These are phyloP conservation scores for Eimeria maxima DNA, from an alignment of 169 alveolate species.

Conservation along the genomic window DNA sequence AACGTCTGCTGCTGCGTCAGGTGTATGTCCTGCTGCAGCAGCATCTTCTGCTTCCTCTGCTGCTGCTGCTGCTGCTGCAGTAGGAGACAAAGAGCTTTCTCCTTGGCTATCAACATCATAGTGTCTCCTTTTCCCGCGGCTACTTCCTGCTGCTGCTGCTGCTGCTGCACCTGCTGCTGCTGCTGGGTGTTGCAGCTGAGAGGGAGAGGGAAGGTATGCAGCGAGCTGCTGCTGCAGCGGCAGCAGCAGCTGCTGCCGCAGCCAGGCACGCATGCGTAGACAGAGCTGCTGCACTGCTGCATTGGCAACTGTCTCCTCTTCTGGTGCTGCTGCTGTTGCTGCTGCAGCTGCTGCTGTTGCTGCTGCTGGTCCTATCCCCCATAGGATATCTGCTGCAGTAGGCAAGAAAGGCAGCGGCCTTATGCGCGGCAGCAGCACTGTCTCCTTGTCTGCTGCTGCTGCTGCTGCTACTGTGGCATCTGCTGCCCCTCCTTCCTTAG, in stretches of 20 bases:
- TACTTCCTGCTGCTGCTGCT: slow-evolving; percentile 35
- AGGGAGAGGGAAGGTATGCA: not conserved
- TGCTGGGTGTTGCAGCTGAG: slow-evolving; percentile 15
- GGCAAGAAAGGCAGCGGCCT: not conserved
- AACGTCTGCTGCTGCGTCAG: not conserved
- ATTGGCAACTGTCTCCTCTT: not conserved
- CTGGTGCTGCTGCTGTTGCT: slow-evolving; percentile 32
- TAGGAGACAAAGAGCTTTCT: not conserved
- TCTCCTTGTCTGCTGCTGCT: slow-evolving; percentile 35
- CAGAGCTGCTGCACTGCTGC: slow-evolving; percentile 33
- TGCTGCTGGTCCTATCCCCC: slow-evolving; percentile 14
- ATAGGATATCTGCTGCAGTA: slow-evolving; percentile 15
- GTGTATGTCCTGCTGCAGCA: not conserved
- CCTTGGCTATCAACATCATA: not conserved
- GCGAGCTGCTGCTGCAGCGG: slow-evolving; percentile 64
- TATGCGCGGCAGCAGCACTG: not conserved
- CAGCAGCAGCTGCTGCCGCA: slow-evolving; percentile 66
- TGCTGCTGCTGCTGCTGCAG: slow-evolving; percentile 3
- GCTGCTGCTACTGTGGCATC: not conserved
- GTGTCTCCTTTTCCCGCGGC: slow-evolving; percentile 24
- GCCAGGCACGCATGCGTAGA: slow-evolving; percentile 11
- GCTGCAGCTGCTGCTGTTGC: slow-evolving; percentile 39
- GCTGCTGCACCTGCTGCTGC: slow-evolving; percentile 7
- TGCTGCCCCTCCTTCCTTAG: not conserved
- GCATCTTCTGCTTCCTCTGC: not conserved